Base-by-base conservation (phyloP, 108 stramenopile genomes). In the Phaeodactylum tricornutum region DNA sequence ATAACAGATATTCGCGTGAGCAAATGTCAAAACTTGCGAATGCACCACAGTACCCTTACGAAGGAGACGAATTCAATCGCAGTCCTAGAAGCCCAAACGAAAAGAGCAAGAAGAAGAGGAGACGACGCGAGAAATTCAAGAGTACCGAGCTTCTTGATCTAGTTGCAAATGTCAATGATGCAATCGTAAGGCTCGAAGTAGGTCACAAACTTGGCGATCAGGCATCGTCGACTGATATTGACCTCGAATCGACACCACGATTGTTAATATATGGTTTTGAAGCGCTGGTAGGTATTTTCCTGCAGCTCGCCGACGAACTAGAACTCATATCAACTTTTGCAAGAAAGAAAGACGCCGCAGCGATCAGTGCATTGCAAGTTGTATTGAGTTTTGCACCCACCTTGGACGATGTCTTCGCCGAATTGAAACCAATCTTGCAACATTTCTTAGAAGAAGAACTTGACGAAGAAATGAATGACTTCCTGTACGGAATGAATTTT, bases 291-390 rank as follows among this genome's bases (percentile, higher is more conserved):
- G 68, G 64, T 21, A 64, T 69, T 9, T 55, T 69, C 20, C 26
- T 69, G 23, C 74, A 69, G 29, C 46, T 75, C 5, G 69, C 74
- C 4, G 74, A 75, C 29, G 74, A 75, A 35, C 26, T 69, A 19
- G 74, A 75, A 34, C 52, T 75, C 21, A 54, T 69, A 7, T 61
- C 52, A 2, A 69, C 68, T 3, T 69, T 75, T 43, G 60, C 54
- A 3, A 57, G 34, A 20, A 67, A 46, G 33, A 64, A 61, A 30
- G 64, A 69, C 25, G 37, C 36, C 14, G 61, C 54, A 17, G 38
- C 55, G 2, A 53, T 56, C 21, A 52, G 54, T 27, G 67, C 67
- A 11, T 50, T 75, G 20, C 54, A 69, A 39, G 57, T 55, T n/a
- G 55, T 75, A 20, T 44, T 75, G 39, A 58, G 54, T 36, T 67